A percentile compares a stretch with the other conserved stretches of the same genome.
These are phyloP conservation scores for Aspergillus sclerotiicarbonarius DNA, from an alignment of 495 filamentous ascomycete species.

Conservation along the genomic window DNA sequence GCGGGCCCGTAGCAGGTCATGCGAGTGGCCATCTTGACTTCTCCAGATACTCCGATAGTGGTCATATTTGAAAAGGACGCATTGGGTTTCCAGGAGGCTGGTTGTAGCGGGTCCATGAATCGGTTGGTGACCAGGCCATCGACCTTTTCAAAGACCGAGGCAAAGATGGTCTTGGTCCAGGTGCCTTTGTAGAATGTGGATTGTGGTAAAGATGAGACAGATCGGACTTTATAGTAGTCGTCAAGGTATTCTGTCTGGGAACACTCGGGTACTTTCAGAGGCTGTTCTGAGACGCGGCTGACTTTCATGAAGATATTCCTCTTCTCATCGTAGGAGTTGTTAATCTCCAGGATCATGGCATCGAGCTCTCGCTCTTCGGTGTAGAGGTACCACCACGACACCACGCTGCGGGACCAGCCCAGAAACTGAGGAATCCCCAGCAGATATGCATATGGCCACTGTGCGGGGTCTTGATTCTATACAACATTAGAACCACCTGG, in stretches of 20 bases:
- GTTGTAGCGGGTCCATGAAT: slow-evolving; percentile 11
- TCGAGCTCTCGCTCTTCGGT: slow-evolving; percentile 53
- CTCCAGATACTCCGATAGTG: slow-evolving; percentile 1
- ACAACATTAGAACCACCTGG: neutral
- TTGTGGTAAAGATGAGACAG: neutral
- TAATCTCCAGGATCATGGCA: slow-evolving; percentile 71
- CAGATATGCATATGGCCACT: slow-evolving; percentile 61
- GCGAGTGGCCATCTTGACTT: slow-evolving; percentile 12
- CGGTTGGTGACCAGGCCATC: slow-evolving; percentile 4
- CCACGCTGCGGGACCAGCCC: slow-evolving; percentile 72
- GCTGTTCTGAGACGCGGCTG: neutral
- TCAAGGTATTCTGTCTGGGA: slow-evolving; percentile 5
- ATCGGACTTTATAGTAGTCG: neutral
- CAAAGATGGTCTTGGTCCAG: slow-evolving; percentile 17
- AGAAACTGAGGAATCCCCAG: slow-evolving; percentile 66
- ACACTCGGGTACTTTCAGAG: too few species aligned
- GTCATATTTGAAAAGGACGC: slow-evolving; percentile 14
- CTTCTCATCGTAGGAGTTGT: slow-evolving; percentile 75
- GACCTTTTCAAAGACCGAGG: slow-evolving; percentile 17
- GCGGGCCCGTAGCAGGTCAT: slow-evolving; percentile 5
- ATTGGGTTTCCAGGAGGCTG: slow-evolving; percentile 5
- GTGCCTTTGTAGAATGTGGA: slow-evolving; percentile 14
- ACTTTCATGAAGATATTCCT: slow-evolving; percentile 33
- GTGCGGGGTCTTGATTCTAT: slow-evolving; percentile 13
- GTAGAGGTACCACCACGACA: slow-evolving; percentile 82